Evolutionary conservation across 495 filamentous ascomycete genomes (phyloP), one percentile per base, ranked within the genome.

Genomic region (Friedmanniomyces simplex): DNA sequence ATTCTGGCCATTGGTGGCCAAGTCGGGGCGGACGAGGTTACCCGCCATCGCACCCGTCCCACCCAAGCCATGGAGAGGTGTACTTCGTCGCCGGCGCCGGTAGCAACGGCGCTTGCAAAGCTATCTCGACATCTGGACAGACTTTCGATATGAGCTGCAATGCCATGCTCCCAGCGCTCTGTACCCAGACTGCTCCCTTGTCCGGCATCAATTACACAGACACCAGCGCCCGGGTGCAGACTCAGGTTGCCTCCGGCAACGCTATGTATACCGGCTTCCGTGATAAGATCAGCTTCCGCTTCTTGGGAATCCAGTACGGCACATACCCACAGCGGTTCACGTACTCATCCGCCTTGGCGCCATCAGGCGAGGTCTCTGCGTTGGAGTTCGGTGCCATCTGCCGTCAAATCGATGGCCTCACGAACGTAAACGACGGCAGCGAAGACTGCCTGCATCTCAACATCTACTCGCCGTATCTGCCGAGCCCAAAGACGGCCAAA

Each of bases 371-470:
- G 4, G 39, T 43, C 39, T 43, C 39, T 43, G 39, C 39, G 39
- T 43, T 43, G 39, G 39, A 43, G 39, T 43, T 43, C 39, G 39
- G 39, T n/a, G 39, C 13, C 18, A 43, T 43, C 39, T 43, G 39
- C 14, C 39, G 39, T 43, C 39, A 43, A 20, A 43, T 43, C 39
- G 39, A 43, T 13, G 39, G 39, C 3, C 39, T 43, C 14, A 43
- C 39, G 39, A 65, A 54, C 7, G 68, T 73, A 1, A 61, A 53
- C 0, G 67, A 72, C 34, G 63, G 74, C 41, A 69, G 66, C 54
- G 74, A 76, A 57, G 74, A 77, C 58, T 78, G 75, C 45, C 66
- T 77, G 52, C 69, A 65, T 42, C 62, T 78, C 41, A 76, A 77
- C 55, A 60, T 78, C 14, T 77, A 72, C 68, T 16, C 46, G 13